Percentiles rank a stretch among this genome's conserved stretches.
Conservation (phyloP, 345 rosid species). For the Gossypium rotundifolium region DNA sequence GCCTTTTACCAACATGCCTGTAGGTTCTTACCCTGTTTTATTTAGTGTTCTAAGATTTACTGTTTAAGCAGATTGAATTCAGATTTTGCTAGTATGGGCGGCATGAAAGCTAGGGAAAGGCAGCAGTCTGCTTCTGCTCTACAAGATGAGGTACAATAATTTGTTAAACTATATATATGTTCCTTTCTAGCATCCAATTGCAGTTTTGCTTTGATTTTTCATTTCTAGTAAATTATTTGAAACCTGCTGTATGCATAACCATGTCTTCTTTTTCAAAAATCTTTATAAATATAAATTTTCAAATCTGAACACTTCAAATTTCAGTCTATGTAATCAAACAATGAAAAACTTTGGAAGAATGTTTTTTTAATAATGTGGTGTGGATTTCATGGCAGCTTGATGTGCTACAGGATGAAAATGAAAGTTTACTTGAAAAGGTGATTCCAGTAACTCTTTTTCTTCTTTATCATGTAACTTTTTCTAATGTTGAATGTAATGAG, state of each 20-base stretch:
- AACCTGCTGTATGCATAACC: background rate
- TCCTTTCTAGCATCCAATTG: slow-evolving; percentile 7
- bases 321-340: background rate
- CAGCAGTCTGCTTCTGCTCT: slow-evolving; percentile 61
- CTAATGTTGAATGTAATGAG: background rate
- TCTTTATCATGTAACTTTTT: slow-evolving; percentile 5
- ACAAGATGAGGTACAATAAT: slow-evolving; percentile 67
- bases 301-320: background rate
- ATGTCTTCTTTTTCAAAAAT: no score
- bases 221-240: background rate
- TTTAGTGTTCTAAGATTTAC: background rate
- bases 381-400: slow-evolving; percentile 52
- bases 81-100: slow-evolving; percentile 48
- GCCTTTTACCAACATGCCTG: background rate
- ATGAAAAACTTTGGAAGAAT: background rate
- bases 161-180: slow-evolving; percentile 5
- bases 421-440: slow-evolving; percentile 53
- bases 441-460: slow-evolving; percentile 16
- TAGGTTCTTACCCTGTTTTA: background rate
- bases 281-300: no score
- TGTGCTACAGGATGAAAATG: slow-evolving; percentile 73
- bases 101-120: slow-evolving; percentile 42
- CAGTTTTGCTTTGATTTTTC: background rate
- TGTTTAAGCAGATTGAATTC: slow-evolving; percentile 40
- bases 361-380: slow-evolving; percentile 7